Evolutionary conservation across 2,329 filamentous ascomycete genomes (phyloP).

Genomic region (Fusarium scirpi): DNA sequence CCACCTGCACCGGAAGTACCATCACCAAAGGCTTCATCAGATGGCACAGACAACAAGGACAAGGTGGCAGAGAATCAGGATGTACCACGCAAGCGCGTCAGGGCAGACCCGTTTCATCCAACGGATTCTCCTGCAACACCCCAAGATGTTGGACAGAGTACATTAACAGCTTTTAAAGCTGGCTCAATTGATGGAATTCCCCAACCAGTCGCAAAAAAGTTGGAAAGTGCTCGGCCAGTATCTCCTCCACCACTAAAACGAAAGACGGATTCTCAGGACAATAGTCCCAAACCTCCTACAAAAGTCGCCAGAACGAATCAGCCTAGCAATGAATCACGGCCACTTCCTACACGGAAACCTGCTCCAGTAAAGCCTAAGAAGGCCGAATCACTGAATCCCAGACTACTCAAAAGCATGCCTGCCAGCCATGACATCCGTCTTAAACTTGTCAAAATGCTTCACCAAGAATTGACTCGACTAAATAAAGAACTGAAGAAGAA

Average conservation of each 20-base stretch:
- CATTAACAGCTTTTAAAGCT: slow-evolving; percentile 12
- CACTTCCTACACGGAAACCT: slow-evolving; percentile 31
- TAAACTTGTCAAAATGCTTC: slow-evolving; percentile 71
- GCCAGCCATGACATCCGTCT: slow-evolving; percentile 68
- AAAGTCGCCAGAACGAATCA: slow-evolving; percentile 13
- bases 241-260: slow-evolving; percentile 53
- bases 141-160: slow-evolving; percentile 13
- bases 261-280: slow-evolving; percentile 28
- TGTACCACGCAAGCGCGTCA: slow-evolving; percentile 49
- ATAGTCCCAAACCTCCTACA: slow-evolving; percentile 12
- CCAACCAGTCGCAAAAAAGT: slow-evolving; percentile 19
- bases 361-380: slow-evolving; percentile 44
- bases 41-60: slow-evolving; percentile 14
- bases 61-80: slow-evolving; percentile 42
- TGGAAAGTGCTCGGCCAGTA: slow-evolving; percentile 47
- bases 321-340: slow-evolving; percentile 32
- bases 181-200: slow-evolving; percentile 6
- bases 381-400: slow-evolving; percentile 73
- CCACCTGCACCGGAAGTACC: slow-evolving; percentile 26
- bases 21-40: not conserved
- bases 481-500: slow-evolving; percentile 71
- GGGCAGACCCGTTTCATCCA: slow-evolving; percentile 37
- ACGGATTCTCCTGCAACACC: slow-evolving; percentile 15
- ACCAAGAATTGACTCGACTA: slow-evolving; percentile 74
- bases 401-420: slow-evolving; percentile 69